Evolutionary conservation across 2,329 filamentous ascomycete species (phyloP).

Genomic region (Reticulascus tulasneorum): DNA sequence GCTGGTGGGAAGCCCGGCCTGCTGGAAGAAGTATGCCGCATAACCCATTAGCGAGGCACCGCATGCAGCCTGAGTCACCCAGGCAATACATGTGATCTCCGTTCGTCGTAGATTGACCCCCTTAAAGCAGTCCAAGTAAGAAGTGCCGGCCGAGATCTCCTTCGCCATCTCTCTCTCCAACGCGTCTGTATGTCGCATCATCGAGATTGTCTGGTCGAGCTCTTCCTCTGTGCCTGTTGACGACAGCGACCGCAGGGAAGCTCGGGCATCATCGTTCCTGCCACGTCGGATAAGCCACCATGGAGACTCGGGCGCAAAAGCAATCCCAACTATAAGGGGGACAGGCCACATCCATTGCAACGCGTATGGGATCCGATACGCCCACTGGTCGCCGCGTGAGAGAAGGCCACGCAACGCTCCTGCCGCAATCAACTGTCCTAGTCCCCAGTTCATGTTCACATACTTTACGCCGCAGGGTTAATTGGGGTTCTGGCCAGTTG

Average conservation of each 20-base stretch:
- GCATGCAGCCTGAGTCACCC: constrained; percentile 36
- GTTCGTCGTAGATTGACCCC: constrained; percentile 41
- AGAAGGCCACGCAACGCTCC: constrained; percentile 39
- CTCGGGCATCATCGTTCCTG: constrained; percentile 33
- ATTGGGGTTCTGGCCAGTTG: neutral
- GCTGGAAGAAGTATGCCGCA: constrained; percentile 37
- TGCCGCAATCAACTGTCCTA: constrained; percentile 43
- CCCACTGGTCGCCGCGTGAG: constrained; percentile 33
- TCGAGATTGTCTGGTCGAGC: constrained; percentile 42
- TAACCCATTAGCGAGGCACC: constrained; percentile 32
- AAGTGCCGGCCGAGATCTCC: constrained; percentile 32
- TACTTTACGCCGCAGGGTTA: constrained; percentile 34
- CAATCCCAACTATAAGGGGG: constrained; percentile 36
- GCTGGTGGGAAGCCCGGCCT: constrained; percentile 34
- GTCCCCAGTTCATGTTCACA: constrained; percentile 46
- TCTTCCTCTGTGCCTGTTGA: constrained; percentile 20
- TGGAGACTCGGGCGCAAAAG: constrained; percentile 44
- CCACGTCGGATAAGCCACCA: constrained; percentile 45
- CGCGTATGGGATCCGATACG: constrained; percentile 44
- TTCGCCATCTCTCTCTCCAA: constrained; percentile 37
- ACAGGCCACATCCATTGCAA: constrained; percentile 47
- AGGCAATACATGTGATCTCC: constrained; percentile 37
- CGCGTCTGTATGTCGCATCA: constrained; percentile 50
- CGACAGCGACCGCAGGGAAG: constrained; percentile 34
- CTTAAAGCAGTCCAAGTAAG: constrained; percentile 45